phyloP scores from a whole-genome alignment of 176 grass and related monocot genomes.

The Eremochloa ophiuroides region DNA sequence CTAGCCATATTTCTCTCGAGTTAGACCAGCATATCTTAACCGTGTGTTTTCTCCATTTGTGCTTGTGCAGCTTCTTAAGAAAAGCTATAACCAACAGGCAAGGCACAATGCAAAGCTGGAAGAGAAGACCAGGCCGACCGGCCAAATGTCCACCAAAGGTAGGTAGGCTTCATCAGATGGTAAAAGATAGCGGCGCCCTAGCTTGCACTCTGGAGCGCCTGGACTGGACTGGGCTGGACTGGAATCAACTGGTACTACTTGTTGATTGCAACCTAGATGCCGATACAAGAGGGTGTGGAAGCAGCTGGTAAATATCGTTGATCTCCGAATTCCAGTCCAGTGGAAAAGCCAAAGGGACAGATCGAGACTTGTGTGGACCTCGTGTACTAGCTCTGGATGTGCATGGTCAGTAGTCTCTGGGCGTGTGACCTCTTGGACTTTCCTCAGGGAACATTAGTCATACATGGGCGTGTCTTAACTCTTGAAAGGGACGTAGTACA shows the following conservation, averaged over 20 bases:
- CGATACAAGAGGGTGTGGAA: background rate
- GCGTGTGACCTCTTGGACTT: conserved; percentile 6
- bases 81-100: background rate
- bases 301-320: background rate
- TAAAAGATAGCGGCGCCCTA: conserved; percentile 40
- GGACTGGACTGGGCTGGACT: background rate
- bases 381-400: background rate
- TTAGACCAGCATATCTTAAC: background rate
- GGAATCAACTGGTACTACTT: background rate
- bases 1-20: background rate
- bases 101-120: background rate
- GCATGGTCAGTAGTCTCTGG: background rate
- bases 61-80: background rate
- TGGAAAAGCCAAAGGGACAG: background rate
- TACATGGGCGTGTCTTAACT: background rate
- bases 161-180: background rate
- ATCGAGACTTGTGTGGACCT: conserved; percentile 6
- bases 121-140: conserved; percentile 18
- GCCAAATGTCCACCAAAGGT: background rate
- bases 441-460: background rate
- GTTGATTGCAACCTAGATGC: background rate
- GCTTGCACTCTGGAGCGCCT: background rate
- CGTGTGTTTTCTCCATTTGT: background rate
- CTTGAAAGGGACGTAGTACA: background rate
- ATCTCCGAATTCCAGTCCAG: background rate